Evolutionary conservation across 768 basidiomycete species (phyloP).

Genomic region (Phlebiopsis flavidoalba): DNA sequence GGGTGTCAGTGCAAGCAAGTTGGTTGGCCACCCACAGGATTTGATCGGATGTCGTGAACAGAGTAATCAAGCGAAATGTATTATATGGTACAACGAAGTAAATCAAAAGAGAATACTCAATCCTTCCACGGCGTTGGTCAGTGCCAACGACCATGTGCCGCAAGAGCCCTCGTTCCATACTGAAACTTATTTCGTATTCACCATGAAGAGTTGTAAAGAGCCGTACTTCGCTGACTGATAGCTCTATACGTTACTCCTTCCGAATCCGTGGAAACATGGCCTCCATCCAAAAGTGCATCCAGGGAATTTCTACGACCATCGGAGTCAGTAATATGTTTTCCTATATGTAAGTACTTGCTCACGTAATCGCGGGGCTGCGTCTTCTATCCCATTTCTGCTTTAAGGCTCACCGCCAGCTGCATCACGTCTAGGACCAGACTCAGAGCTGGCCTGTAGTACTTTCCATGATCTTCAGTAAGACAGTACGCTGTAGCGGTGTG

Average conservation of each 20-base stretch:
- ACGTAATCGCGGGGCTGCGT: background rate
- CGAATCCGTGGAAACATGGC: slow-evolving; percentile 10
- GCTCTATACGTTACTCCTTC: background rate
- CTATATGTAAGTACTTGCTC: background rate
- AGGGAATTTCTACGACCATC: slow-evolving; percentile 15
- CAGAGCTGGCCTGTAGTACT: background rate
- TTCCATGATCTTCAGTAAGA: slow-evolving; percentile 19
- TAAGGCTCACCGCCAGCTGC: background rate
- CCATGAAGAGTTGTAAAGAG: no score
- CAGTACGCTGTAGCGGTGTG: slow-evolving; percentile 15
- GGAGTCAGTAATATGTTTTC: background rate
- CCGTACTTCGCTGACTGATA: background rate
- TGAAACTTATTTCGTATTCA: no score
- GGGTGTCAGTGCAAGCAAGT: slow-evolving; percentile 39
- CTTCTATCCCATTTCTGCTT: background rate
- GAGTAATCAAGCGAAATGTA: no score
- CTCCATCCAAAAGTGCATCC: slow-evolving; percentile 16
- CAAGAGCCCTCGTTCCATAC: no score
- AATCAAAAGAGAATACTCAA: no score
- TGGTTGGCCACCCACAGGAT: slow-evolving; percentile 38
- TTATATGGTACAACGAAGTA: no score
- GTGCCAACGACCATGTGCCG: no score
- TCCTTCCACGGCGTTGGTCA: no score
- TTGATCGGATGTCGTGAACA: no score
- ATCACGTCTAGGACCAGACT: background rate